Percentiles rank a stretch among this genome's conserved stretches.
Evolutionary conservation across 345 rosid genomes (phyloP).

Genomic region (Salix brachista): DNA sequence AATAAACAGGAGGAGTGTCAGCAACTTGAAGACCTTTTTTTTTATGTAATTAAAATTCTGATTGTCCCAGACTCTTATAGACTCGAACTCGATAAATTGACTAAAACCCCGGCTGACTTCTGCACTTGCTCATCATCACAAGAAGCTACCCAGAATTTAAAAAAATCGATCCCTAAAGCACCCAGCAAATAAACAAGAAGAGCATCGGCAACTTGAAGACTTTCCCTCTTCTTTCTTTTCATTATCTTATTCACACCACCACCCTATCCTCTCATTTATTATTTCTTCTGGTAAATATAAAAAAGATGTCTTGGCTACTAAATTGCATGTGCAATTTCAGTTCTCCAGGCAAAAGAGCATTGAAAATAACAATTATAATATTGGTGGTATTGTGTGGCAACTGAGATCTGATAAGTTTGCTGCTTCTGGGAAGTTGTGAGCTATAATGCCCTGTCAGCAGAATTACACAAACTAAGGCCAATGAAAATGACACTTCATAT

Average conservation of each 20-base stretch:
- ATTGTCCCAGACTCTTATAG: too few relatives aligned
- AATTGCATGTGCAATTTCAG: slow-evolving; percentile 23
- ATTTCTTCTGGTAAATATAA: background rate
- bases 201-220: background rate
- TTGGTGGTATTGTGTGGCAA: background rate
- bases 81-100: too few relatives aligned
- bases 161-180: background rate
- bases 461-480: background rate
- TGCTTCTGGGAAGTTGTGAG: slow-evolving; percentile 22
- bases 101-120: background rate
- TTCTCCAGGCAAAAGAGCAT: slow-evolving; percentile 4
- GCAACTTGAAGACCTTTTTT: background rate
- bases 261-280: background rate
- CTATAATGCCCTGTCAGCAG: background rate
- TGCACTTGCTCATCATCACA: slow-evolving; percentile 4
- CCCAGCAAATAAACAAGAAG: background rate
- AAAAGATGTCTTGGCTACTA: slow-evolving; percentile 18
- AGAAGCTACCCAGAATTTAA: background rate
- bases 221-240: background rate
- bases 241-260: background rate
- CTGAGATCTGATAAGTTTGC: slow-evolving; percentile 1
- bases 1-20: background rate
- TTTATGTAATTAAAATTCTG: too few relatives aligned
- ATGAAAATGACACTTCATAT: slow-evolving; percentile 14
- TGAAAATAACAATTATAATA: background rate